Base-by-base conservation (phyloP, 169 alveolate genomes). In the Eimeria falciformis region DNA sequence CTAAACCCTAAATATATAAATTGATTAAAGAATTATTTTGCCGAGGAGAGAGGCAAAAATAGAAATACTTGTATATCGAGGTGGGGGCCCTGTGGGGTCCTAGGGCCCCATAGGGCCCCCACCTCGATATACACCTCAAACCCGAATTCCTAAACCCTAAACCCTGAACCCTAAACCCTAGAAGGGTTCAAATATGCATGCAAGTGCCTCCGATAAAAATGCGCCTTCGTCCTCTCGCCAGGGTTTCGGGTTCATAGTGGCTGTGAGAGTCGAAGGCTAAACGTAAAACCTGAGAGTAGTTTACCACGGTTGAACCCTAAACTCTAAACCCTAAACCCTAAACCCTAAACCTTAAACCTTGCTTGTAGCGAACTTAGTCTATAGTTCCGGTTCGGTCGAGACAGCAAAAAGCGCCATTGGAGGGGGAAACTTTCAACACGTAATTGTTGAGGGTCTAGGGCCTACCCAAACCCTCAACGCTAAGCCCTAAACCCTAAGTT, bases 141-240 rank as follows among this genome's bases (percentile, higher is more conserved):
- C n/a, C n/a, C 18, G 62, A 50, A 50, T 50, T 50, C n/a, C n/a
- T 12, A 50, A 50, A 50, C 62, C 62, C 62, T 47, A 73, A 73
- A 73, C 82, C 82, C 82, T 71, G 43, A 40, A 71, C 47, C 83
- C 58, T 73, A 25, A n/a, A 71, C 12, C 17, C 82, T 40, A 3
- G 27, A 50, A 14, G 62, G 62, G 7, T 50, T 50, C 14, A 50
- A 14, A 50, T 14, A 50, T 50, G n/a, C 14, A 50, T 50, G 14
- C 62, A 50, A 50, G n/a, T 11, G 7, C 7, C 14, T 50, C 62
- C 62, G 7, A 14, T 50, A 50, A 50, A 7, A 50, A 11, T 11
- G 62, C 62, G 14, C 62, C 7, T 50, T 7, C n/a, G 7, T 50
- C 62, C 7, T 7, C 14, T 7, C 62, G 7, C 14, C 14, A 50